These are phyloP conservation scores for Cutaneotrichosporon sp. DNA, from an alignment of 1,284 basidiomycete genomes.

Conservation along the genomic window DNA sequence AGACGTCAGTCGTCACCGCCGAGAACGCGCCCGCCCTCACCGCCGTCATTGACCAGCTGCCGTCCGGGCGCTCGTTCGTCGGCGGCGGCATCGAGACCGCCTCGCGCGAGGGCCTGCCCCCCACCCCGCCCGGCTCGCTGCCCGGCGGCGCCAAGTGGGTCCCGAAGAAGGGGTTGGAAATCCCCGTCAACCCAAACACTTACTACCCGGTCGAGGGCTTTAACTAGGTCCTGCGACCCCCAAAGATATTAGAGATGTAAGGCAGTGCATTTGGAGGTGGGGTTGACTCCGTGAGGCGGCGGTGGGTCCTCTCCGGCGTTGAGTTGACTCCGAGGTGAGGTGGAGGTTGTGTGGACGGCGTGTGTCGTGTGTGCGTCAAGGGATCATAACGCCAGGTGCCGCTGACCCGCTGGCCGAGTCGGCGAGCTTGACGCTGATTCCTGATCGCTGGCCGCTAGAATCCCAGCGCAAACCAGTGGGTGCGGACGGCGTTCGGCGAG, in stretches of 20 bases:
- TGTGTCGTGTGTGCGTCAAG: no score
- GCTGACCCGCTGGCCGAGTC: no score
- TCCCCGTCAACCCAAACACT: slow-evolving; percentile 71
- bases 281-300: no score
- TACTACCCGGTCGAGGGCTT: slow-evolving; percentile 71
- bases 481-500: no score
- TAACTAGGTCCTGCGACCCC: not conserved
- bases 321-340: no score
- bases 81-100: slow-evolving; percentile 63
- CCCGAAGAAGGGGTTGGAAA: slow-evolving; percentile 65
- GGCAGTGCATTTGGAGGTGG: not conserved
- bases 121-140: slow-evolving; percentile 61
- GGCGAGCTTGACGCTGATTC: no score
- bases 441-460: no score
- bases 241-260: slow-evolving; percentile 4
- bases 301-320: no score
- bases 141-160: slow-evolving; percentile 62
- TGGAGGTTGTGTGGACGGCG: no score
- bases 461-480: no score
- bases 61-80: slow-evolving; percentile 60
- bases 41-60: slow-evolving; percentile 70
- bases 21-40: slow-evolving; percentile 55
- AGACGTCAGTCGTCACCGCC: slow-evolving; percentile 43
- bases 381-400: no score
- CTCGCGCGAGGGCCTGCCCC: slow-evolving; percentile 62